Percentiles rank a stretch among this genome's conserved stretches.
These are phyloP conservation scores for Hymenoscyphus salicellus DNA, from an alignment of 2,329 filamentous ascomycete genomes.

Conservation along the genomic window DNA sequence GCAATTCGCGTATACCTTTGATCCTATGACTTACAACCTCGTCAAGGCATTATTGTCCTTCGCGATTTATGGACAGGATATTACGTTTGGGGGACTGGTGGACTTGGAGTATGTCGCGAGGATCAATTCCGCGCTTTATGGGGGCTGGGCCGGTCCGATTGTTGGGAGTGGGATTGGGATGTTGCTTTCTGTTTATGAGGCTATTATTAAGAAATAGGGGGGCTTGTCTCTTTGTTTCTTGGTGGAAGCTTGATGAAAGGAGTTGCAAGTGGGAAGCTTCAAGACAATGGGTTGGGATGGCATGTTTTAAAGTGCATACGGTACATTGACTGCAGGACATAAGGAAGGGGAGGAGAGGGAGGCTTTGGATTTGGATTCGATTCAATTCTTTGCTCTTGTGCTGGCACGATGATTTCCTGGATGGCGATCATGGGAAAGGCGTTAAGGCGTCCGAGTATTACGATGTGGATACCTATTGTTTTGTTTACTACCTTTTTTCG, in stretches of 20 bases:
- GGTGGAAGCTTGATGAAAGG: neutral
- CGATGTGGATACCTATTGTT: too few relatives aligned
- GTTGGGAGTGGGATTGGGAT: constrained; percentile 66
- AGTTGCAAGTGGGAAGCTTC: neutral
- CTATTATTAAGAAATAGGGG: constrained; percentile 64
- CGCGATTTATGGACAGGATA: constrained; percentile 70
- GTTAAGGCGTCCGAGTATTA: constrained; percentile 20
- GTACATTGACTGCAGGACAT: too few relatives aligned
- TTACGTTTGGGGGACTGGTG: constrained; percentile 61
- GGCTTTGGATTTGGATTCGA: too few relatives aligned
- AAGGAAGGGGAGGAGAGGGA: too few relatives aligned
- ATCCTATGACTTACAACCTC: constrained; percentile 88
- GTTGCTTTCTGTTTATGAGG: constrained; percentile 72
- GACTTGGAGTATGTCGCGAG: constrained; percentile 56
- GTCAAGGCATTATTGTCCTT: constrained; percentile 80
- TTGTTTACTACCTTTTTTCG: too few relatives aligned
- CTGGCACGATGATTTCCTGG: constrained; percentile 31
- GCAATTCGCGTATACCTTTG: constrained; percentile 60
- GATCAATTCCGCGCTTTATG: constrained; percentile 66
- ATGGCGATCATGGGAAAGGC: constrained; percentile 25
- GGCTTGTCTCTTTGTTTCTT: neutral
- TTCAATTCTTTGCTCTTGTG: constrained; percentile 25
- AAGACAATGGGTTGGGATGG: too few relatives aligned
- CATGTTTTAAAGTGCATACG: too few relatives aligned
- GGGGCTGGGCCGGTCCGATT: constrained; percentile 67